These are phyloP conservation scores for Saccharomyces hybrid DNA, from an alignment of 1,139 yeast species.

Conservation along the genomic window DNA sequence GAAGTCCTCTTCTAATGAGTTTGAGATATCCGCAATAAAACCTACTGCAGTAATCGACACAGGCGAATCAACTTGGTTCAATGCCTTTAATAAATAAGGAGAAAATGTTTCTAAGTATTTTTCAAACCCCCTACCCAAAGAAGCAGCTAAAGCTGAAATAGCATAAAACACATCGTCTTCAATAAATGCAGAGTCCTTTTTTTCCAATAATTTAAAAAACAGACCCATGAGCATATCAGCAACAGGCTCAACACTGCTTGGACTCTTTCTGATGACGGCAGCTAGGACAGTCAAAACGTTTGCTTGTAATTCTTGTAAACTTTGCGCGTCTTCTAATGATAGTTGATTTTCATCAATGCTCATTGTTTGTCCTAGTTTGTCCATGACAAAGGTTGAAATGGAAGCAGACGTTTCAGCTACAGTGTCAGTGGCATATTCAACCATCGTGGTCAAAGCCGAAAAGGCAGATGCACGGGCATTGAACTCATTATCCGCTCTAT, in stretches of 20 bases:
- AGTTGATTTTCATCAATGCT: conserved; percentile 46
- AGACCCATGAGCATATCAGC: conserved; percentile 81
- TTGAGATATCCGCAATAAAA: conserved; percentile 93
- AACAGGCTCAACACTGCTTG: conserved; percentile 54
- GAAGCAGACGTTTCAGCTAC: conserved; percentile 61
- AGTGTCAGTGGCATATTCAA: conserved; percentile 63
- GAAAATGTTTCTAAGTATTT: conserved; percentile 74
- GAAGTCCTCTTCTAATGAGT: conserved; percentile 70
- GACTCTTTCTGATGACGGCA: conserved; percentile 78
- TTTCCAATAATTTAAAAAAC: conserved; percentile 60
- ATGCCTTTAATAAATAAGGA: conserved; percentile 72
- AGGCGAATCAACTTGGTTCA: conserved; percentile 75
- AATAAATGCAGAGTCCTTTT: conserved; percentile 62
- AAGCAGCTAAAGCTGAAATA: conserved; percentile 79
- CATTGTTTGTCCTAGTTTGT: conserved; percentile 62
- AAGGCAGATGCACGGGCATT: conserved; percentile 93
- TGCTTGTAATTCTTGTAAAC: conserved; percentile 82
- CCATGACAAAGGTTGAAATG: conserved; percentile 67
- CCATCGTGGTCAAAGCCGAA: conserved; percentile 82
- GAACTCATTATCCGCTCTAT: conserved; percentile 70
- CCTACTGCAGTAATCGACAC: conserved; percentile 88
- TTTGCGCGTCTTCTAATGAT: conserved; percentile 62
- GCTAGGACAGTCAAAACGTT: conserved; percentile 82
- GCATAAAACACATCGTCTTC: conserved; percentile 94
- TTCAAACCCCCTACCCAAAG: conserved; percentile 61